Evolutionary conservation across 805 yeast genomes (phyloP), one percentile per base, ranked within the genome.

Genomic region (Candida insectorum): DNA sequence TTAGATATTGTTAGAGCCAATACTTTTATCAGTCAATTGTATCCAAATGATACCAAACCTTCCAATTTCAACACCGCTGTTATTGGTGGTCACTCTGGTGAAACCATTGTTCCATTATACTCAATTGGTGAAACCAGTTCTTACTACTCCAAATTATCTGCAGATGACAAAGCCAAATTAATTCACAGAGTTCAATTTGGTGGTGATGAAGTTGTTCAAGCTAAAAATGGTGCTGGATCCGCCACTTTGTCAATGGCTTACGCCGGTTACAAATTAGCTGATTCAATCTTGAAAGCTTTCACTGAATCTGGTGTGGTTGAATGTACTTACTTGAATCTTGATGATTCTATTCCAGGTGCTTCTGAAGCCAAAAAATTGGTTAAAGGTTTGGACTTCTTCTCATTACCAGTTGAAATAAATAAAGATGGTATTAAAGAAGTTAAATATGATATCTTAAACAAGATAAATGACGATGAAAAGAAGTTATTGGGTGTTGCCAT

Each of bases 11-110:
- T 88, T 38, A 77, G 97, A 52, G 88, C 96, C 36, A 82, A 87
- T 59, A 80, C 87, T 28, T 87, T 86, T 60, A 63, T 81, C 41
- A 72, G 86, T 28, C 78, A 77, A 48, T 60, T 77, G 30, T 63
- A 64, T 35, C 67, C 70, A 24, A 56, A 47, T 15, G 64, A 62
- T 19, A 42, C 69, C 34, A 62, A 66, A 43, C 69, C 77, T 43
- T 71, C 85, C 32, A 66, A 73, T 45, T 71, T 66, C 44, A 73
- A 71, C 47, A 68, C 86, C 35, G 80, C 87, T 14, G 96, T 89
- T 34, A 69, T 88, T 47, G 97, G 96, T 42, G 97, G 97, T 33
- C 97, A 88, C 71, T 85, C 95, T 20, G 96, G 96, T 45, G 91
- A 83, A 56, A 88, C 96, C 31, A 88, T 88, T 54, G 93, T 88